Conservation (phyloP, 202 grass and related monocot genomes). For the Zizania palustris region DNA sequence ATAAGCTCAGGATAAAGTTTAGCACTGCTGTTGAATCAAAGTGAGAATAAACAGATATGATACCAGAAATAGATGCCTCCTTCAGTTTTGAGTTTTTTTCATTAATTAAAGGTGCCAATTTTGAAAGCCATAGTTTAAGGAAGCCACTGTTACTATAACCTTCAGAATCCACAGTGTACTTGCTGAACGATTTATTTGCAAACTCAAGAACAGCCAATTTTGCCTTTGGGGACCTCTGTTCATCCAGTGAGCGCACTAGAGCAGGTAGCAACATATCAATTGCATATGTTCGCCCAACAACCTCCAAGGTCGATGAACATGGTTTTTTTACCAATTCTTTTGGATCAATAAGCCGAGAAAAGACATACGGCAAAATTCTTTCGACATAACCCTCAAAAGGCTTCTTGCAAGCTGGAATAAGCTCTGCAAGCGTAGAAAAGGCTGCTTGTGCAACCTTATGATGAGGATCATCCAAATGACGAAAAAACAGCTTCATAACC, state of each 20-base stretch:
- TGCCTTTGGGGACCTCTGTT: conserved; percentile 98
- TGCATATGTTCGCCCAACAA: conserved; percentile 82
- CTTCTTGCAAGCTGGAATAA: conserved; percentile 98
- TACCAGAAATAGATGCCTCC: conserved; percentile 93
- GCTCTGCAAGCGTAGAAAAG: conserved; percentile 85
- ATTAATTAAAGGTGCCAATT: conserved; percentile 89
- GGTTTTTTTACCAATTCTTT: conserved; percentile 99
- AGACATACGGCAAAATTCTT: conserved; percentile 97
- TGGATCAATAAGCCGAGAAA: conserved; percentile 97
- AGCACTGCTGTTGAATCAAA: conserved; percentile 94
- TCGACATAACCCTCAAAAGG: conserved; percentile 98
- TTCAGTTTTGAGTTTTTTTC: conserved; percentile 97
- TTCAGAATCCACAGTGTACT: conserved; percentile 82
- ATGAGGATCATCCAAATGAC: conserved; percentile 98
- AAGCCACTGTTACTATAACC: conserved; percentile 91
- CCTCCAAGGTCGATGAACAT: conserved; percentile 77
- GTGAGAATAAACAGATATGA: conserved; percentile 95
- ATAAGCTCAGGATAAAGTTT: conserved; percentile 97
- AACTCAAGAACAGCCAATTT: conserved; percentile 98
- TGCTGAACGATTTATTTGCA: conserved; percentile 95
- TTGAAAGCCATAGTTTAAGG: conserved; percentile 97
- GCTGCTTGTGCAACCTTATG: conserved; percentile 98
- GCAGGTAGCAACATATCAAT: conserved; percentile 95
- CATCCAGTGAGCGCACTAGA: conserved; percentile 88
- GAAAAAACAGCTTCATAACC: conserved; percentile 98